phyloP scores from a whole-genome alignment of 208 protist genomes.

The Acanthamoeba rhysodes region DNA sequence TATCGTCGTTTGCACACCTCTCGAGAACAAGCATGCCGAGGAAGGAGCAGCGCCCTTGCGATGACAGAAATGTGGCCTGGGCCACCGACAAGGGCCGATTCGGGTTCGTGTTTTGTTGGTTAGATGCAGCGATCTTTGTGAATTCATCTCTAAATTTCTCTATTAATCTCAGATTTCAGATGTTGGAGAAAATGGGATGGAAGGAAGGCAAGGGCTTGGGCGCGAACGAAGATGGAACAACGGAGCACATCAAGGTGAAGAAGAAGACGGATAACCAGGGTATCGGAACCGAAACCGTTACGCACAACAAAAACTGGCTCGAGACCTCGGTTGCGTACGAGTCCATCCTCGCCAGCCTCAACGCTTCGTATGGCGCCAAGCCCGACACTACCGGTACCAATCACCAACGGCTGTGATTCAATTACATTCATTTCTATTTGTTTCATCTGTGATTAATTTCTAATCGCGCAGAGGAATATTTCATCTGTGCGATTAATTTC shows the following conservation, averaged over 20 bases:
- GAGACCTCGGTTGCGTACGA: slow-evolving; percentile 40
- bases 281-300: slow-evolving; percentile 75
- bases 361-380: slow-evolving; percentile 46
- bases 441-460: slow-evolving; percentile 24
- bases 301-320: slow-evolving; percentile 20
- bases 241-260: slow-evolving; percentile 93
- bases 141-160: neutral
- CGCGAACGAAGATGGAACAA: slow-evolving; percentile 92
- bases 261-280: slow-evolving; percentile 94
- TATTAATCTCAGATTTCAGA: slow-evolving; percentile 86
- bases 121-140: neutral
- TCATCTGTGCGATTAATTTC: slow-evolving; percentile 34
- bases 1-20: neutral
- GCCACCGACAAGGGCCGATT: slow-evolving; percentile 43
- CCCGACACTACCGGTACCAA: neutral
- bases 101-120: slow-evolving; percentile 1
- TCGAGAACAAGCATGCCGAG: slow-evolving; percentile 14
- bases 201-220: slow-evolving; percentile 93
- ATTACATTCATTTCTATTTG: neutral
- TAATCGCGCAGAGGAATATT: neutral
- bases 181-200: slow-evolving; percentile 95
- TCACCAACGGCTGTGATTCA: neutral
- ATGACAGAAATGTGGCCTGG: slow-evolving; percentile 48
- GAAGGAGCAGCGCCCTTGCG: slow-evolving; percentile 28
- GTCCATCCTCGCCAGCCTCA: slow-evolving; percentile 28